Percentiles rank a stretch among this genome's conserved stretches.
phyloP scores from a whole-genome alignment of 1,284 basidiomycete species.

The Trichosporon sp. region DNA sequence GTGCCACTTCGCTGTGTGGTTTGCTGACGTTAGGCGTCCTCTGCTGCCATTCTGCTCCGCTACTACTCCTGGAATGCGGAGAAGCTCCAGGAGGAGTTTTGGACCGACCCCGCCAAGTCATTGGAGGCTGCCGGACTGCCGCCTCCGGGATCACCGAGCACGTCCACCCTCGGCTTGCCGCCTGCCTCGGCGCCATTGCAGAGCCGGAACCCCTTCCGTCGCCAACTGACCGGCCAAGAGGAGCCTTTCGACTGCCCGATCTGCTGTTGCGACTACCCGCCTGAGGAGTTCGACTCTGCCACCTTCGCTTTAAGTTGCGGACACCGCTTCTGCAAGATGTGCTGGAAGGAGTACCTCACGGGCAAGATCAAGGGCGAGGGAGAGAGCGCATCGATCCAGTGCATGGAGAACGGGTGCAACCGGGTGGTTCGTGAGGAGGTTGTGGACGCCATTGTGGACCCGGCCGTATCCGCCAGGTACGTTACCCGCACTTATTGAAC shows the following conservation, averaged over 20 bases:
- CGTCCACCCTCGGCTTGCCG: constrained; percentile 31
- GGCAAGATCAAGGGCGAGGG: constrained; percentile 88
- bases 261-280: constrained; percentile 70
- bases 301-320: constrained; percentile 66
- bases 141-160: constrained; percentile 43
- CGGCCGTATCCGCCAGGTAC: constrained; percentile 50
- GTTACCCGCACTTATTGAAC: constrained; percentile 9
- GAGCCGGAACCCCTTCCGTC: constrained; percentile 16
- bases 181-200: constrained; percentile 41
- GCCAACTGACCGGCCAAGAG: constrained; percentile 22
- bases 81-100: constrained; percentile 88
- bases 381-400: constrained; percentile 74
- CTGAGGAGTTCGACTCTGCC: constrained; percentile 56
- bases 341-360: constrained; percentile 79
- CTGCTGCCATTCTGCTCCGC: constrained; percentile 74
- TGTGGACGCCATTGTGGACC: constrained; percentile 52
- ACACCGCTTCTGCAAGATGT: constrained; percentile 77
- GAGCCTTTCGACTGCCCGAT: constrained; percentile 77
- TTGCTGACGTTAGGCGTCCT: constrained; percentile 47
- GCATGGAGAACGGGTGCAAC: constrained; percentile 88
- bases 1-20: constrained; percentile 43
- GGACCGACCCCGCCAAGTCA: constrained; percentile 74
- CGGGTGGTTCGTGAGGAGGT: constrained; percentile 61
- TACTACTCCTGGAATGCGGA: constrained; percentile 94
- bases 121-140: constrained; percentile 65